Base-by-base conservation (phyloP, 78 protist genomes). In the Paratrimastix pyriformis region DNA sequence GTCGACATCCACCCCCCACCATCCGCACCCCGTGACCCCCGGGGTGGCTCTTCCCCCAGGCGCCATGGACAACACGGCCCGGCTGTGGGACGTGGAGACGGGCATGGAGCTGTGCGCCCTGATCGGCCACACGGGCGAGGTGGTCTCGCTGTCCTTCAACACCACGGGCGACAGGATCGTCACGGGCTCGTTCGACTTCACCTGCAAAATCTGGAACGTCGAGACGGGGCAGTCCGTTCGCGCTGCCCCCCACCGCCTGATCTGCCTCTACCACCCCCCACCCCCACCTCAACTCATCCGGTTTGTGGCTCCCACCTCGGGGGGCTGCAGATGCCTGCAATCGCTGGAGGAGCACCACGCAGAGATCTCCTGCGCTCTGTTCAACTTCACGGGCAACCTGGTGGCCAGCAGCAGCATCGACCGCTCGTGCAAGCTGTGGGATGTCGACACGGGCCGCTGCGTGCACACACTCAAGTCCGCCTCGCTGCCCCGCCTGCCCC, bases 1-100 rank as follows among this genome's bases (percentile, higher is more conserved):
- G n/a, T 13, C 52, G 52, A 13, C 7, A 11, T 40, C n/a, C n/a
- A n/a, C n/a, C n/a, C n/a, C n/a, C n/a, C n/a, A n/a, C n/a, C n/a
- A n/a, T n/a, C n/a, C n/a, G n/a, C n/a, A n/a, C n/a, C n/a, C n/a
- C n/a, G n/a, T n/a, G n/a, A n/a, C n/a, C n/a, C n/a, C n/a, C n/a
- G n/a, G n/a, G n/a, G n/a, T n/a, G n/a, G n/a, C n/a, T n/a, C 32
- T 88, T 9, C 85, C 87, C 29, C 79, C 90, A 0, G 93, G 90
- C 29, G 60, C 84, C 33, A 85, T 80, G 84, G 93, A 89, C 62
- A 42, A 43, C 65, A 65, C 81, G 4, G 87, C 88, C 1, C 68
- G 58, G 79, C 74, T 86, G 33, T 85, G 89, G 83, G 83, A 75
- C 35, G 74, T 73, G 21, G 84, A 48, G 64, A 72, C 75, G 0